A percentile compares a stretch with the other conserved stretches of the same genome.
phyloP scores from a whole-genome alignment of 2,329 filamentous ascomycete species.

The Scytalidium sp. region DNA sequence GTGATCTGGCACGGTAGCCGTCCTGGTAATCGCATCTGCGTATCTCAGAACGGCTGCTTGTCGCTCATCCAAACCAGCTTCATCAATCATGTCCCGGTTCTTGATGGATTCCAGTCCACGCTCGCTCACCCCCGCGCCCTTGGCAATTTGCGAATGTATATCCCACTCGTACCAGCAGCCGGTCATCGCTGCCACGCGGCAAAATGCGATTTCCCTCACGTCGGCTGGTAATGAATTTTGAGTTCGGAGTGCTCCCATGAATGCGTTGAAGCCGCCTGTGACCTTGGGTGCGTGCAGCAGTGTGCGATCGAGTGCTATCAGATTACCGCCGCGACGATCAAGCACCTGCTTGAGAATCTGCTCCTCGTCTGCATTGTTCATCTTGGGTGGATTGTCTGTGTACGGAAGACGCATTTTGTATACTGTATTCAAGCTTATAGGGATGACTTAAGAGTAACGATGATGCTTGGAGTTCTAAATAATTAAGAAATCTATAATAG shows the following conservation, averaged over 20 bases:
- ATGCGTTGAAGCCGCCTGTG: neutral
- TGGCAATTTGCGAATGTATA: constrained; percentile 46
- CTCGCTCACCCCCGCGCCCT: neutral
- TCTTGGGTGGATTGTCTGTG: neutral
- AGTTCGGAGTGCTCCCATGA: neutral
- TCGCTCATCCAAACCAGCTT: constrained; percentile 44
- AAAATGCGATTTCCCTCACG: constrained; percentile 72
- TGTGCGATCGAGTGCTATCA: neutral
- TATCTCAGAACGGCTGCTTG: constrained; percentile 68
- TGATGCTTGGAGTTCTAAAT: too few species aligned
- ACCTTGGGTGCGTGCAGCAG: neutral
- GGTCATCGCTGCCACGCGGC: constrained; percentile 78
- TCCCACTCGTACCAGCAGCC: constrained; percentile 79
- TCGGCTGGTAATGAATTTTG: constrained; percentile 37
- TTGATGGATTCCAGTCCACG: constrained; percentile 47
- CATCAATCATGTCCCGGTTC: constrained; percentile 23
- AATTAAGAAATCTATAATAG: too few species aligned
- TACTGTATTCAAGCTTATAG: too few species aligned
- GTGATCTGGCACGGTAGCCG: constrained; percentile 62
- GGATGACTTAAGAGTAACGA: too few species aligned
- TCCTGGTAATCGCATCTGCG: constrained; percentile 76
- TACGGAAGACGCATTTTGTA: neutral
- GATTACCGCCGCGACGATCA: neutral
- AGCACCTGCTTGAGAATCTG: neutral
- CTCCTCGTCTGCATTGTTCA: neutral